Percentiles rank a stretch among this genome's conserved stretches.
These are phyloP conservation scores for Triticum monococcum DNA, from an alignment of 176 grass and related monocot genomes.

Conservation along the genomic window DNA sequence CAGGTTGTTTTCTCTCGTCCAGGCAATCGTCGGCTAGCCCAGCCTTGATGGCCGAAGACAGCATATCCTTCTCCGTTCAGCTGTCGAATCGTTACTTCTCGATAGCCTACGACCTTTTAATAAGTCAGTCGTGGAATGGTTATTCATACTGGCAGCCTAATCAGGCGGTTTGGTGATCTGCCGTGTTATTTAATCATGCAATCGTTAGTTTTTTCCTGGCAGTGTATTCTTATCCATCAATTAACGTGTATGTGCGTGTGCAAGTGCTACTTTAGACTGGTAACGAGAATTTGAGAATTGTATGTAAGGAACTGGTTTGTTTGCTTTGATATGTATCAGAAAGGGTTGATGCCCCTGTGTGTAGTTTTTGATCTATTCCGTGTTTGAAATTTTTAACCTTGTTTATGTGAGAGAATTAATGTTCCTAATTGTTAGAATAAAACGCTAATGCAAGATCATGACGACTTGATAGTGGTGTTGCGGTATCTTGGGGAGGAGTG, in stretches of 20 bases:
- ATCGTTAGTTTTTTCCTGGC: background rate
- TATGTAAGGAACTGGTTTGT: background rate
- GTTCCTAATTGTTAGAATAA: too few relatives aligned
- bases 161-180: background rate
- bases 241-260: background rate
- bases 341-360: background rate
- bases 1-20: conserved; percentile 17
- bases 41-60: background rate
- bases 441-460: too few relatives aligned
- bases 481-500: too few relatives aligned
- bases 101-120: background rate
- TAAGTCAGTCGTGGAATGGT: background rate
- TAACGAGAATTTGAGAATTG: background rate
- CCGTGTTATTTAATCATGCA: background rate
- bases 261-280: background rate
- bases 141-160: background rate
- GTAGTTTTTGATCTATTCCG: background rate
- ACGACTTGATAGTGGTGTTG: too few relatives aligned
- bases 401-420: background rate
- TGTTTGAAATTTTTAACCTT: background rate
- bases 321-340: background rate
- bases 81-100: background rate
- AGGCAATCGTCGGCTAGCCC: background rate
- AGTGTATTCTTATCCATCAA: background rate
- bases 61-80: background rate